Evolutionary conservation across 768 basidiomycete species (phyloP).

Genomic region (Suillus tomentosus): DNA sequence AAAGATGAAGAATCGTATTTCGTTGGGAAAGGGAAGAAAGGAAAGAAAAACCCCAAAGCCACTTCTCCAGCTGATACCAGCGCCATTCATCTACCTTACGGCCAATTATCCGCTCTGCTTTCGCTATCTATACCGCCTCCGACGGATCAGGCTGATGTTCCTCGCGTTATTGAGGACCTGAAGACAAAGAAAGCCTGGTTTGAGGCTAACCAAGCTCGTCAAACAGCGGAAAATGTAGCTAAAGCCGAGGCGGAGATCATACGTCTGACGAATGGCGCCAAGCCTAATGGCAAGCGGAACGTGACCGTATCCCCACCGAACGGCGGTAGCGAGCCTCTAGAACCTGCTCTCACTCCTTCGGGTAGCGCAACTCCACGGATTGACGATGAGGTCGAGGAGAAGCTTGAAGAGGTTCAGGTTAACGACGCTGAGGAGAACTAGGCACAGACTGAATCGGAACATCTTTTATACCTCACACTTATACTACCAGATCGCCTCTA

Average conservation of each 20-base stretch:
- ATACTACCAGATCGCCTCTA: conserved; percentile 24
- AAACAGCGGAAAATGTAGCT: conserved; percentile 76
- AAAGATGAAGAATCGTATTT: conserved; percentile 89
- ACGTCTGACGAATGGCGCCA: conserved; percentile 50
- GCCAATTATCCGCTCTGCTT: conserved; percentile 87
- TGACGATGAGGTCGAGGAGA: conserved; percentile 42
- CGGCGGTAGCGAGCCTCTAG: conserved; percentile 41
- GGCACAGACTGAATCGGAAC: conserved; percentile 12
- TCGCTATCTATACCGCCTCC: conserved; percentile 91
- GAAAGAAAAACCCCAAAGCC: conserved; percentile 56
- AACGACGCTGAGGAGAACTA: conserved; percentile 27
- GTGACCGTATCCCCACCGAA: conserved; percentile 37
- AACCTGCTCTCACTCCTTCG: conserved; percentile 38
- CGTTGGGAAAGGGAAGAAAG: conserved; percentile 67
- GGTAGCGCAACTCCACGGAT: conserved; percentile 31
- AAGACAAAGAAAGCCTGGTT: conserved; percentile 96
- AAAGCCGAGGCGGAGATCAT: conserved; percentile 79
- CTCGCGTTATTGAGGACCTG: conserved; percentile 85
- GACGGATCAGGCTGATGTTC: conserved; percentile 69
- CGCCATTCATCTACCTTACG: conserved; percentile 69
- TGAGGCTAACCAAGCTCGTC: conserved; percentile 84
- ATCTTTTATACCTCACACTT: conserved; percentile 19
- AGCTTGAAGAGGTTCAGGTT: conserved; percentile 44
- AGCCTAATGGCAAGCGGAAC: conserved; percentile 35
- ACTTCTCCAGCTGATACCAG: conserved; percentile 36